These are phyloP conservation scores for Styphnolobium japonicum DNA, from an alignment of 306 rosid species.

Conservation along the genomic window DNA sequence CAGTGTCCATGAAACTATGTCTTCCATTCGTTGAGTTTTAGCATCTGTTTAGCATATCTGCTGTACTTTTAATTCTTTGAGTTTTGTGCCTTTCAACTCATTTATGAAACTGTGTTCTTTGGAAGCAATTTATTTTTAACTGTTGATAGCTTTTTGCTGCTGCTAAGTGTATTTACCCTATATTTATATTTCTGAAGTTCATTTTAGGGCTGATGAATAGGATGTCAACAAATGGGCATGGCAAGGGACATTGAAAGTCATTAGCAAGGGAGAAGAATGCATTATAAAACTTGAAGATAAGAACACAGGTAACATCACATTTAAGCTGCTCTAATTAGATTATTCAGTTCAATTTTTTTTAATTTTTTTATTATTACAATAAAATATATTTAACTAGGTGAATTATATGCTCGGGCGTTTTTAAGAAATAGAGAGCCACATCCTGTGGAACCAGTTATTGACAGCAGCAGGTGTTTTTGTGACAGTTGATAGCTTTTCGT, in stretches of 20 bases:
- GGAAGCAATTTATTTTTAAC: no score
- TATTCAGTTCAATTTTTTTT: background rate
- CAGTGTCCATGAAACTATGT: background rate
- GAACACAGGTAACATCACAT: slow-evolving; percentile 58
- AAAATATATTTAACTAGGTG: slow-evolving; percentile 57
- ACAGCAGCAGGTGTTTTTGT: slow-evolving; percentile 91
- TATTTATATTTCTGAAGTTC: slow-evolving; percentile 36
- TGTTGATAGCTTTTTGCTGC: no score
- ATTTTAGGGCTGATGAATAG: slow-evolving; percentile 98
- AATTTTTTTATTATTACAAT: background rate
- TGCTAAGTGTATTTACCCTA: background rate
- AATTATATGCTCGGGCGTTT: slow-evolving; percentile 97
- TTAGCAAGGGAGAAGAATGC: slow-evolving; percentile 92
- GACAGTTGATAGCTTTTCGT: slow-evolving; percentile 15
- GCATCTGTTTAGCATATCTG: background rate
- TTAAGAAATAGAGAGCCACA: slow-evolving; percentile 90
- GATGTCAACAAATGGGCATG: slow-evolving; percentile 98
- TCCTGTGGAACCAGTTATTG: slow-evolving; percentile 96
- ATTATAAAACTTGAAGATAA: slow-evolving; percentile 92
- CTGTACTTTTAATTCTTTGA: no score
- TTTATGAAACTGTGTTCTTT: no score
- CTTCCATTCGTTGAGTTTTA: background rate
- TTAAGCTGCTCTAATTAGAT: slow-evolving; percentile 22
- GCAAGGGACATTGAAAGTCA: slow-evolving; percentile 84
- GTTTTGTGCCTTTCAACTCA: slow-evolving; percentile 14